Evolutionary conservation across 768 basidiomycete genomes (phyloP).

Genomic region (Amanita pallidorosea): DNA sequence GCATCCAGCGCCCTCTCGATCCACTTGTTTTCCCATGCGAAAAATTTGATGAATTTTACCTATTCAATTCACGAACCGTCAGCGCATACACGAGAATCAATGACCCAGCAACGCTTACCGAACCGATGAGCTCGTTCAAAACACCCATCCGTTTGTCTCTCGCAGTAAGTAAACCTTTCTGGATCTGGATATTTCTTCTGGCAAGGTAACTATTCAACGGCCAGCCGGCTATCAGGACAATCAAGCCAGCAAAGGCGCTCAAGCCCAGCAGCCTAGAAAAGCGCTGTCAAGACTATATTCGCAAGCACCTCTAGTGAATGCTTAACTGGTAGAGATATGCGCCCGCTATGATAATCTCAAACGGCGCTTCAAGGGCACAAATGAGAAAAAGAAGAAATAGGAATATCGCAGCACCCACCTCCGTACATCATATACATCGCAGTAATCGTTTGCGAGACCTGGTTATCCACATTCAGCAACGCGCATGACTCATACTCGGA

Average conservation of each 20-base stretch:
- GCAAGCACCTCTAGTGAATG: not conserved
- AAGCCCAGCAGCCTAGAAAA: conserved; percentile 43
- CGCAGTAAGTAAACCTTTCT: conserved; percentile 28
- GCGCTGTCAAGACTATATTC: not conserved
- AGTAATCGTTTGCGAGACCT: conserved; percentile 41
- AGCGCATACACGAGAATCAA: conserved; percentile 12
- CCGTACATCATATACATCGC: conserved; percentile 60
- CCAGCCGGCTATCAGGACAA: conserved; percentile 54
- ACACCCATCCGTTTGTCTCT: no score
- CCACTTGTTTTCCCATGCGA: conserved; percentile 76
- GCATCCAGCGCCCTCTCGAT: conserved; percentile 53
- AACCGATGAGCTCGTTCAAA: no score
- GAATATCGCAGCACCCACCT: conserved; percentile 26
- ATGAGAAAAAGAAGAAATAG: not conserved
- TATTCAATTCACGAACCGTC: no score
- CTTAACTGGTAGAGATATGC: conserved; percentile 68
- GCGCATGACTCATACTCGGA: no score
- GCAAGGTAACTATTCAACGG: conserved; percentile 65
- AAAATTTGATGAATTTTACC: conserved; percentile 70
- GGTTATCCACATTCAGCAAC: not conserved
- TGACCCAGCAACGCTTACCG: no score
- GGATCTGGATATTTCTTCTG: conserved; percentile 45
- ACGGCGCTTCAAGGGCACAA: conserved; percentile 37
- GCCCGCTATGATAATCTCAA: conserved; percentile 67
- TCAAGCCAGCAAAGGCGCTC: conserved; percentile 68